phyloP scores from a whole-genome alignment of 2,329 filamentous ascomycete species.

The Neonectria sp. region DNA sequence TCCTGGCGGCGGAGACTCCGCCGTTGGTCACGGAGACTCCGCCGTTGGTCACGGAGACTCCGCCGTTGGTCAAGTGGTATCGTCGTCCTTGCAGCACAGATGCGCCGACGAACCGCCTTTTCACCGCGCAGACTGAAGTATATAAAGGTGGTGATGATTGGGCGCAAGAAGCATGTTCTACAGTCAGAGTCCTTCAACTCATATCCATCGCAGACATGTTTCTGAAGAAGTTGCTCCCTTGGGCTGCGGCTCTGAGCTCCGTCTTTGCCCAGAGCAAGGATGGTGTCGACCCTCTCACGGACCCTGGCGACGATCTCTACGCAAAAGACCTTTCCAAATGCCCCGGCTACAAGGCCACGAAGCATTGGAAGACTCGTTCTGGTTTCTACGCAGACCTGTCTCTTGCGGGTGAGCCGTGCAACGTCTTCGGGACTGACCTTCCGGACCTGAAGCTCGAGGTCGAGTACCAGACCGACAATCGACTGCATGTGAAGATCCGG shows the following conservation, averaged over 20 bases:
- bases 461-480: slow-evolving; percentile 60
- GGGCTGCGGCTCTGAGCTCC: slow-evolving; percentile 27
- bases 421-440: slow-evolving; percentile 84
- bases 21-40: slow-evolving; percentile 1
- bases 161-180: neutral
- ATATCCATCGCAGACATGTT: slow-evolving; percentile 25
- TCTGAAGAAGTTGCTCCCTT: slow-evolving; percentile 37
- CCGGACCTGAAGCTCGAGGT: slow-evolving; percentile 76
- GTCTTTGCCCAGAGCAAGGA: slow-evolving; percentile 39
- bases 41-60: slow-evolving; percentile 28
- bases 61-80: slow-evolving; percentile 15
- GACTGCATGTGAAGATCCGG: slow-evolving; percentile 80
- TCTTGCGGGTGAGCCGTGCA: slow-evolving; percentile 80
- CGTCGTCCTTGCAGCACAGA: neutral
- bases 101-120: neutral
- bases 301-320: slow-evolving; percentile 37
- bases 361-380: slow-evolving; percentile 66
- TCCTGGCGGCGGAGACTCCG: no score
- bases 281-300: slow-evolving; percentile 35
- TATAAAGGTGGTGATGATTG: slow-evolving; percentile 23
- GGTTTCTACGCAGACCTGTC: slow-evolving; percentile 79
- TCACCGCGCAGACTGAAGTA: neutral
- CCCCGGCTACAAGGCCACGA: slow-evolving; percentile 77
- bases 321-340: slow-evolving; percentile 58
- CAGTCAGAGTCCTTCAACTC: neutral